Evolutionary conservation across 805 yeast species (phyloP).

Genomic region (Pichia phayaonensis): DNA sequence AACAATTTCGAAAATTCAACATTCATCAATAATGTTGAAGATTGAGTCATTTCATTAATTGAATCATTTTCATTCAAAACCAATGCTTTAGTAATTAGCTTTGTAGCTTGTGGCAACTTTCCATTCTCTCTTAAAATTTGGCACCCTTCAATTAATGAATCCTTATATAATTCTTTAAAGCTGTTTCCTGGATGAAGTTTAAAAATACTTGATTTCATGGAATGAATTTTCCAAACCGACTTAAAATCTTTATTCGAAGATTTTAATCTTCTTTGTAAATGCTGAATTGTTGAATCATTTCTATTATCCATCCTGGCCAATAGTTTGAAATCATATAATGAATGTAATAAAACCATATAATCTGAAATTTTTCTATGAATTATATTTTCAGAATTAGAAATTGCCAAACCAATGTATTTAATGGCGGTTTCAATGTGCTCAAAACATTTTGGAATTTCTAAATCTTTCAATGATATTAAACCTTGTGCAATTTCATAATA

Average conservation of each 20-base stretch:
- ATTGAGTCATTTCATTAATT: slow-evolving; percentile 5
- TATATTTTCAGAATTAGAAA: slow-evolving; percentile 41
- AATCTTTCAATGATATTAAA: slow-evolving; percentile 35
- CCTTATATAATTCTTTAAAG: slow-evolving; percentile 31
- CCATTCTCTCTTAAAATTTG: slow-evolving; percentile 58
- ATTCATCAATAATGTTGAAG: slow-evolving; percentile 33
- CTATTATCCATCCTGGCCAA: slow-evolving; percentile 22
- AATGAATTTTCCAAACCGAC: slow-evolving; percentile 38
- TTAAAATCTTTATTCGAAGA: slow-evolving; percentile 32
- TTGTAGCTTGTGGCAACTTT: slow-evolving; percentile 65
- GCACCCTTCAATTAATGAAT: slow-evolving; percentile 53
- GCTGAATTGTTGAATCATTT: slow-evolving; percentile 11
- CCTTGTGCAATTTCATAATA: slow-evolving; percentile 63
- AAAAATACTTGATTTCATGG: slow-evolving; percentile 34
- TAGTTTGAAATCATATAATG: slow-evolving; percentile 48
- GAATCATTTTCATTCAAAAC: slow-evolving; percentile 28
- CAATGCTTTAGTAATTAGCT: slow-evolving; percentile 56
- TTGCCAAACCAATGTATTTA: slow-evolving; percentile 49
- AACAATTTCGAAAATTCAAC: slow-evolving; percentile 73
- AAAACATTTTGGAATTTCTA: slow-evolving; percentile 29
- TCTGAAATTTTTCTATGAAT: slow-evolving; percentile 45
- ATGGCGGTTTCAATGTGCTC: slow-evolving; percentile 44
- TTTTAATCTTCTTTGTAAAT: slow-evolving; percentile 17
- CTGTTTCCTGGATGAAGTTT: slow-evolving; percentile 20
- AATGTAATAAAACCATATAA: slow-evolving; percentile 48